A percentile compares a stretch with the other conserved stretches of the same genome.
Evolutionary conservation across 2,329 filamentous ascomycete genomes (phyloP).

Genomic region (Pseudocercospora cruenta): DNA sequence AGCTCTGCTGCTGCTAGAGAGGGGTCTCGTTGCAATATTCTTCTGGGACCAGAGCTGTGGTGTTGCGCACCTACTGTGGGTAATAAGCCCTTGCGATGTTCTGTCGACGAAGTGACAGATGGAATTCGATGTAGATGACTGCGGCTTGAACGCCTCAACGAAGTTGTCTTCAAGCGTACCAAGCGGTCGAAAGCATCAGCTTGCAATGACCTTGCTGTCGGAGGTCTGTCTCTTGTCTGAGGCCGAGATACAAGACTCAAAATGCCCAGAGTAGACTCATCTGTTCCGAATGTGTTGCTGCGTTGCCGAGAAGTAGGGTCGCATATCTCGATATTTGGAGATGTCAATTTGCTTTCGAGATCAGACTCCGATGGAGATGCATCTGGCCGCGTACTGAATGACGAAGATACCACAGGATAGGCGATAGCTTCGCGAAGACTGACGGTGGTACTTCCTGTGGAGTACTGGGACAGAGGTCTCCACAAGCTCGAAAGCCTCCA

Average conservation of each 20-base stretch:
- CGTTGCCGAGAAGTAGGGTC: not conserved
- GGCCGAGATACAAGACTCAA: not conserved
- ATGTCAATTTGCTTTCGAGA: not conserved
- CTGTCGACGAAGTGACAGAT: not conserved
- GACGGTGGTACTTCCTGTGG: slow-evolving; percentile 8
- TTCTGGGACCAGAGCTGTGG: not conserved
- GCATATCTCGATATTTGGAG: not conserved
- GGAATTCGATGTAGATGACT: not conserved
- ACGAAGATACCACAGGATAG: not conserved
- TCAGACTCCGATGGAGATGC: not conserved
- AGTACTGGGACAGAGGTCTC: slow-evolving; percentile 10
- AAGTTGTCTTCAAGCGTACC: not conserved
- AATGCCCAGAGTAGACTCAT: slow-evolving; percentile 2
- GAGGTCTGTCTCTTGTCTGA: not conserved
- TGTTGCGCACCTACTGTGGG: not conserved
- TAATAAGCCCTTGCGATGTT: not conserved
- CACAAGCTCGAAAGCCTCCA: slow-evolving; percentile 18
- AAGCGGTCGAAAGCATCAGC: slow-evolving; percentile 5
- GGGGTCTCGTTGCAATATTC: not conserved
- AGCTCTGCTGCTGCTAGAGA: not conserved
- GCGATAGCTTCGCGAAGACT: slow-evolving; percentile 27
- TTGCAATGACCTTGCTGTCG: not conserved
- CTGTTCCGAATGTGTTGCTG: slow-evolving; percentile 1
- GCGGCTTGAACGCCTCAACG: not conserved
- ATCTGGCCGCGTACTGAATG: not conserved